Base-by-base conservation (phyloP, 1,284 basidiomycete genomes). In the Kwoniella shivajii region DNA sequence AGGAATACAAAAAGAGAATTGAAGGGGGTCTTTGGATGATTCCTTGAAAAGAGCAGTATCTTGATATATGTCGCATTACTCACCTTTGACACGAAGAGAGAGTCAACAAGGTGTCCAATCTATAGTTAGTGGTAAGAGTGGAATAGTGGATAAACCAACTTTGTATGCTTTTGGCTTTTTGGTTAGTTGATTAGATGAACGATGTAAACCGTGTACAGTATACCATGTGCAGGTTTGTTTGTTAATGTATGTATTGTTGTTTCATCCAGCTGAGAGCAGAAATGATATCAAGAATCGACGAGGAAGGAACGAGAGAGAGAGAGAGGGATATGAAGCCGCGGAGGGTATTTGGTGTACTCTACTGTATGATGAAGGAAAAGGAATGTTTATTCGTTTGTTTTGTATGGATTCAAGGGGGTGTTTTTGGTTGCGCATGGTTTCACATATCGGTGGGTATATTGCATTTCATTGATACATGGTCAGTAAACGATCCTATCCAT, bases 161-260 rank as follows among this genome's bases (percentile, higher is more conserved):
- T 50, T 51, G 50, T 51, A 51, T 51, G 50, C n/a, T n/a, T n/a
- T n/a, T n/a, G n/a, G n/a, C n/a, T n/a, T n/a, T 51, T 43, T 51
- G 13, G 50, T 51, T 41, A 13, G 18, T 36, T 6, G 1, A 6
- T 20, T 38, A n/a, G n/a, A n/a, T 51, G 29, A 43, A 42, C 41
- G 38, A 43, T 26, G 20, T 26, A 51, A 30, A 45, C 31, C 48
- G 30, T 26, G 24, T 50, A 16, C 30, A 31, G 7, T 16, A n/a
- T n/a, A n/a, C n/a, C n/a, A n/a, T 50, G 29, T 50, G 24, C 31
- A 22, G 11, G 16, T n/a, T 13, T 36, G 16, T 18, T 20, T 22
- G 11, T 11, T 10, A 31, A n/a, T 33, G 18, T 29, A 36, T 18
- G 41, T 22, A 51, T 42, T 38, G 42, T 30, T 51, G 22, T 30